Conservation (phyloP, 768 basidiomycete genomes). For the Trametes gibbosa region DNA sequence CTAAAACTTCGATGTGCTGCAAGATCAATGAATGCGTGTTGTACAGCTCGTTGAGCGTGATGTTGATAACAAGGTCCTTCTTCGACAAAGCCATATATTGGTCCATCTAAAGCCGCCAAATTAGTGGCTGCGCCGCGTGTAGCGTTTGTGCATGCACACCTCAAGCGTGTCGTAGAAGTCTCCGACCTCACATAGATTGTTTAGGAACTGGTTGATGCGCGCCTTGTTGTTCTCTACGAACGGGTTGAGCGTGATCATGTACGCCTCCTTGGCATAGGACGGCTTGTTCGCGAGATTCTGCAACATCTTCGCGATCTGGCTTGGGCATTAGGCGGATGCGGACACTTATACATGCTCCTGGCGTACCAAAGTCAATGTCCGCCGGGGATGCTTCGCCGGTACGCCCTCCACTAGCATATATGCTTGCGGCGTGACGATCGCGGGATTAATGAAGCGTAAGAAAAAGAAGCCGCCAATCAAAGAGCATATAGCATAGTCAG, state of each 20-base stretch:
- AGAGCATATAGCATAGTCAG: conserved; percentile 97
- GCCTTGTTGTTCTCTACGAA: conserved; percentile 99
- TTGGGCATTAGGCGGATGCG: background rate
- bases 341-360: background rate
- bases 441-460: conserved; percentile 98
- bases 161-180: conserved; percentile 99
- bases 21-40: conserved; percentile 95
- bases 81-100: conserved; percentile 99
- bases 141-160: conserved; percentile 45
- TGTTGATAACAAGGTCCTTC: conserved; percentile 97
- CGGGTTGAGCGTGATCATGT: conserved; percentile 98
- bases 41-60: conserved; percentile 97
- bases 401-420: conserved; percentile 99
- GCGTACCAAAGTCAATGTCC: conserved; percentile 85
- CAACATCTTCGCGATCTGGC: conserved; percentile 97
- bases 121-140: background rate
- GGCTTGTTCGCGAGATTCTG: conserved; percentile 99
- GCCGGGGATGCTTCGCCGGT: conserved; percentile 94
- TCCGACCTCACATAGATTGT: conserved; percentile 95
- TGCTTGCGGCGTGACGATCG: conserved; percentile 97
- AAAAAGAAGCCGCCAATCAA: conserved; percentile 99
- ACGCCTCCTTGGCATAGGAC: conserved; percentile 94
- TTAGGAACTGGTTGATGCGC: conserved; percentile 95
- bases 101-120: conserved; percentile 71
- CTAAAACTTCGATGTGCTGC: conserved; percentile 93